Percentiles rank a stretch among this genome's conserved stretches.
phyloP scores from a whole-genome alignment of 176 grass and related monocot genomes.

The Triticum aestivum region DNA sequence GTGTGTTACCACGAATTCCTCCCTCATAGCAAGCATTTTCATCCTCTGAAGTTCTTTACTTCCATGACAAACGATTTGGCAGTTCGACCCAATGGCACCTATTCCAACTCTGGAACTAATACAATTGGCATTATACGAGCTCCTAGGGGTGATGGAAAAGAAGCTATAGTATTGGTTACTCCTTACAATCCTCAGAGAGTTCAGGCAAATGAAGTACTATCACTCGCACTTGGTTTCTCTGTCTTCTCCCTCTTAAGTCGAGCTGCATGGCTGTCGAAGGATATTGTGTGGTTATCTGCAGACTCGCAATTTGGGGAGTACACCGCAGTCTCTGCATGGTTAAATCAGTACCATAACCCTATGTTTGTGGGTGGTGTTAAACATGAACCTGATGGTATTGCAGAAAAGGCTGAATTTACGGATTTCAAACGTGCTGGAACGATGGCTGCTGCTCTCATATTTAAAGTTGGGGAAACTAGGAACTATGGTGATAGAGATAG shows the following conservation, averaged over 20 bases:
- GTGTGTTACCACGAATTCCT: slow-evolving; percentile 77
- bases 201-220: slow-evolving; percentile 63
- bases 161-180: slow-evolving; percentile 88
- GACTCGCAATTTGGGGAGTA: slow-evolving; percentile 91
- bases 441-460: slow-evolving; percentile 78
- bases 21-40: slow-evolving; percentile 52
- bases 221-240: slow-evolving; percentile 82
- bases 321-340: slow-evolving; percentile 71
- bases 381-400: slow-evolving; percentile 28
- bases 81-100: slow-evolving; percentile 36
- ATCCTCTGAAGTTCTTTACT: slow-evolving; percentile 81
- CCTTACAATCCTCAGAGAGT: slow-evolving; percentile 76
- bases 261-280: slow-evolving; percentile 83
- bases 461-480: slow-evolving; percentile 64
- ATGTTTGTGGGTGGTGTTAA: slow-evolving; percentile 41
- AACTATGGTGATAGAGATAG: slow-evolving; percentile 68
- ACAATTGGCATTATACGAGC: slow-evolving; percentile 80
- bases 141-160: slow-evolving; percentile 95
- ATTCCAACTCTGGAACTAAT: slow-evolving; percentile 54
- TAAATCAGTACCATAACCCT: slow-evolving; percentile 88
- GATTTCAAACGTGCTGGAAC: slow-evolving; percentile 95
- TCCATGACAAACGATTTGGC: slow-evolving; percentile 41
- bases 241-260: slow-evolving; percentile 77
- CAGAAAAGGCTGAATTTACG: slow-evolving; percentile 25
- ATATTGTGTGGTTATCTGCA: slow-evolving; percentile 89